These are phyloP conservation scores for Heterobasidion occidentale DNA, from an alignment of 1,284 basidiomycete species.

Conservation along the genomic window DNA sequence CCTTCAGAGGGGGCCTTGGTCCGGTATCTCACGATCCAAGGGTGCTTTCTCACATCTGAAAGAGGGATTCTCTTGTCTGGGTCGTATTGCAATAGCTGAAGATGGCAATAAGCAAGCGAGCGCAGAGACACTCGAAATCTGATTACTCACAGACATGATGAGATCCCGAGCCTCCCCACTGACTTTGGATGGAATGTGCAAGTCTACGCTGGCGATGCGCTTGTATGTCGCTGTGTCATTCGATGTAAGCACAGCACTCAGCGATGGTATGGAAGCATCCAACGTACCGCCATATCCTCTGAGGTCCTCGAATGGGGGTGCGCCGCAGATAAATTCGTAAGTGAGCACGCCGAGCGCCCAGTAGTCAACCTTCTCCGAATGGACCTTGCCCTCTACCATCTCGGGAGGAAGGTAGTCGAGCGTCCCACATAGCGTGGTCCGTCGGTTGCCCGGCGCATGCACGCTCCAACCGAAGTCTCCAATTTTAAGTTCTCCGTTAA, in stretches of 20 bases:
- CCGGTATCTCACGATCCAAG: constrained; percentile 68
- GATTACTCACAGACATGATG: constrained; percentile 43
- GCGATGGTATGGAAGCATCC: background rate
- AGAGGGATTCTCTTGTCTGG: constrained; percentile 81
- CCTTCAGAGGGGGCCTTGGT: background rate
- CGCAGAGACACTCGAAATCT: constrained; percentile 8
- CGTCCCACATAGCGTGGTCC: constrained; percentile 91
- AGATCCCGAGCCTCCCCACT: constrained; percentile 63
- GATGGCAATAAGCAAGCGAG: background rate
- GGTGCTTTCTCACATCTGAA: constrained; percentile 76
- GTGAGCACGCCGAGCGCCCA: constrained; percentile 97
- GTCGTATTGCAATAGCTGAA: constrained; percentile 83
- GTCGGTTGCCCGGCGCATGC: constrained; percentile 87
- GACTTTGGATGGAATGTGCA: constrained; percentile 64
- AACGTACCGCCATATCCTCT: constrained; percentile 63
- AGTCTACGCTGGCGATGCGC: constrained; percentile 78
- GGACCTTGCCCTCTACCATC: constrained; percentile 91
- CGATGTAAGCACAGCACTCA: constrained; percentile 1
- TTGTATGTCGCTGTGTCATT: constrained; percentile 69
- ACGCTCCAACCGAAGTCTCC: constrained; percentile 99
- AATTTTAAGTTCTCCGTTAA: constrained; percentile 97
- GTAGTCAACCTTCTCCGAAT: constrained; percentile 86
- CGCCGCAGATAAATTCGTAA: constrained; percentile 92
- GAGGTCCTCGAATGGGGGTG: constrained; percentile 91
- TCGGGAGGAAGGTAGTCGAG: constrained; percentile 97